Percentiles rank a stretch among this genome's conserved stretches.
phyloP scores from a whole-genome alignment of 2,329 filamentous ascomycete species.

The Scedosporium aurantiacum region DNA sequence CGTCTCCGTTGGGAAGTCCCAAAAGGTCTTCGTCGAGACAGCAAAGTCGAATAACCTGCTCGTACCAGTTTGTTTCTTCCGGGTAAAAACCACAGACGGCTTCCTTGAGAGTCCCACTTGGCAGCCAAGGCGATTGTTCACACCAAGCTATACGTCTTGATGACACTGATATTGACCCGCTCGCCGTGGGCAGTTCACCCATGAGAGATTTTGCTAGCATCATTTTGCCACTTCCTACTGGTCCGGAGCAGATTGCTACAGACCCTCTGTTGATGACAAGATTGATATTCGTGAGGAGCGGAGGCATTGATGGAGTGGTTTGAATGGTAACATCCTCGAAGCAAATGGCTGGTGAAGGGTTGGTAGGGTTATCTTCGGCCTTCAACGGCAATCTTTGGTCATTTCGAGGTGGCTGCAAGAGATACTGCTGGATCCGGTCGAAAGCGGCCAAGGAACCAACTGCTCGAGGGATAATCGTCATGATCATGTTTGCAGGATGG shows the following conservation, averaged over 20 bases:
- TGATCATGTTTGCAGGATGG: conserved; percentile 13
- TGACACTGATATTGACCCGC: too few species aligned
- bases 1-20: not conserved
- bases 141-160: too few species aligned
- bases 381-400: not conserved
- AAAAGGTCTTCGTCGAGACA: not conserved
- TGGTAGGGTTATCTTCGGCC: not conserved
- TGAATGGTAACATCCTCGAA: not conserved
- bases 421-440: not conserved
- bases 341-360: not conserved
- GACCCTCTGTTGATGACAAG: too few species aligned
- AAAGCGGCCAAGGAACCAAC: not conserved
- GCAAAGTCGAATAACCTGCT: not conserved
- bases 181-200: too few species aligned
- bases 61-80: not conserved
- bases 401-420: not conserved
- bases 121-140: too few species aligned
- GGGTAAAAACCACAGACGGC: not conserved
- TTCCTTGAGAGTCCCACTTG: not conserved
- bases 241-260: too few species aligned
- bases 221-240: too few species aligned
- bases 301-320: too few species aligned
- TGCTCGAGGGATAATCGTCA: conserved; percentile 11
- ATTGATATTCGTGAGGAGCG: too few species aligned
- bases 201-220: too few species aligned